Conservation (phyloP, 139 green algal genomes). For the Tetraselmis striata region DNA sequence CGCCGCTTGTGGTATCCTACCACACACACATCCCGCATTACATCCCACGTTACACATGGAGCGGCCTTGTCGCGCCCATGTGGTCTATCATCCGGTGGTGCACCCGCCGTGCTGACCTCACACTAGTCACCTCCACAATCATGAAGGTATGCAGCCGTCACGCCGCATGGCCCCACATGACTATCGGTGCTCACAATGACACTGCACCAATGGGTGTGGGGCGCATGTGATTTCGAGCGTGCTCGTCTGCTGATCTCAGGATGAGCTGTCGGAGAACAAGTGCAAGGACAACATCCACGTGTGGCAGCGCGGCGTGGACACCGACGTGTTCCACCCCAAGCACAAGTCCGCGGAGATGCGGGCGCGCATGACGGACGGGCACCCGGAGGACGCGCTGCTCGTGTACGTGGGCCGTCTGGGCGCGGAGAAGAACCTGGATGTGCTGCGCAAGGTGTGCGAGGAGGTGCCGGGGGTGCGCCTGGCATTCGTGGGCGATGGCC, state of each 20-base stretch:
- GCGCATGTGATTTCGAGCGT: no score
- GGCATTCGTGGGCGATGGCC: constrained; percentile 92
- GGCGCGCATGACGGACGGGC: constrained; percentile 54
- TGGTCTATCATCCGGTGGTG: constrained; percentile 86
- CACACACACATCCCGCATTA: constrained; percentile 98
- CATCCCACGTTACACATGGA: constrained; percentile 70
- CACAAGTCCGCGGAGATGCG: constrained; percentile 67
- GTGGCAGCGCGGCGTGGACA: constrained; percentile 87
- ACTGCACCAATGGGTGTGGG: no score
- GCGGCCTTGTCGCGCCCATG: constrained; percentile 76
- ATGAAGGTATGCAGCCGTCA: constrained; percentile 55
- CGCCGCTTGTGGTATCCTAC: constrained; percentile 91
- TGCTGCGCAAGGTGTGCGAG: constrained; percentile 54
- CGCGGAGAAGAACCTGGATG: constrained; percentile 72
- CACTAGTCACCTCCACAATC: constrained; percentile 54
- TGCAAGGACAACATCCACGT: constrained; percentile 49
- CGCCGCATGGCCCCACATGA: no score
- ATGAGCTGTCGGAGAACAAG: constrained; percentile 27
- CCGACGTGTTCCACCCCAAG: constrained; percentile 76
- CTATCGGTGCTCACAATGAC: no score
- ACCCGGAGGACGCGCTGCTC: constrained; percentile 69
- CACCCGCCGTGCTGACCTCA: constrained; percentile 62
- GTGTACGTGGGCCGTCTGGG: constrained; percentile 92
- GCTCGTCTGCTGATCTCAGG: no score
- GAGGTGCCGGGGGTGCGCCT: constrained; percentile 55